Conservation (phyloP, 169 alveolate species). For the Perkinsus chesapeaki region DNA sequence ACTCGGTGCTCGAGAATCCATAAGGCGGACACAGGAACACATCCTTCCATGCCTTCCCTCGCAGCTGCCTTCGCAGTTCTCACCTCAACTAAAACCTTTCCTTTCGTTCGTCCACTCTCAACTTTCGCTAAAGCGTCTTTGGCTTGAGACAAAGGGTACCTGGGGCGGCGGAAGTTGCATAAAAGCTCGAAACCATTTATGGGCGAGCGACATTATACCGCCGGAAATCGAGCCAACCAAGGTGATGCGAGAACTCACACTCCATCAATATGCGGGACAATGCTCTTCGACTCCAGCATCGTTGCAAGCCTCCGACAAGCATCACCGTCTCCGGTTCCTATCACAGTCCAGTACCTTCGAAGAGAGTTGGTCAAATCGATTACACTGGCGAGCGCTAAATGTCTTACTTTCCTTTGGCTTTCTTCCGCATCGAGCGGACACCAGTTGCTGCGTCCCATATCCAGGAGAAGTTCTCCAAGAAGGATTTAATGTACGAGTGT, state of each 20-base stretch:
- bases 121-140: not conserved
- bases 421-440: not conserved
- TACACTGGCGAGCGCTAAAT: not conserved
- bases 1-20: too few species aligned
- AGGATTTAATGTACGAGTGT: not conserved
- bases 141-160: not conserved
- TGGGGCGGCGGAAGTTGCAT: not conserved
- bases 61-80: not conserved
- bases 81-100: not conserved
- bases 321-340: not conserved
- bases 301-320: not conserved
- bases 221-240: not conserved
- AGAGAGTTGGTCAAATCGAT: not conserved
- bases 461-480: not conserved
- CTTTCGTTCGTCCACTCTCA: not conserved
- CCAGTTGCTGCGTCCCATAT: not conserved
- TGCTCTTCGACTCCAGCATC: not conserved
- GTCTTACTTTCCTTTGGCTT: not conserved
- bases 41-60: not conserved
- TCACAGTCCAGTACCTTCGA: not conserved
- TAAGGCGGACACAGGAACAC: too few species aligned
- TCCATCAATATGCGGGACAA: not conserved
- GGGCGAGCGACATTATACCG: not conserved
- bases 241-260: not conserved
- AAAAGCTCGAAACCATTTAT: not conserved